These are phyloP conservation scores for Chaetomium strumarium DNA, from an alignment of 2,329 filamentous ascomycete genomes.

Conservation along the genomic window DNA sequence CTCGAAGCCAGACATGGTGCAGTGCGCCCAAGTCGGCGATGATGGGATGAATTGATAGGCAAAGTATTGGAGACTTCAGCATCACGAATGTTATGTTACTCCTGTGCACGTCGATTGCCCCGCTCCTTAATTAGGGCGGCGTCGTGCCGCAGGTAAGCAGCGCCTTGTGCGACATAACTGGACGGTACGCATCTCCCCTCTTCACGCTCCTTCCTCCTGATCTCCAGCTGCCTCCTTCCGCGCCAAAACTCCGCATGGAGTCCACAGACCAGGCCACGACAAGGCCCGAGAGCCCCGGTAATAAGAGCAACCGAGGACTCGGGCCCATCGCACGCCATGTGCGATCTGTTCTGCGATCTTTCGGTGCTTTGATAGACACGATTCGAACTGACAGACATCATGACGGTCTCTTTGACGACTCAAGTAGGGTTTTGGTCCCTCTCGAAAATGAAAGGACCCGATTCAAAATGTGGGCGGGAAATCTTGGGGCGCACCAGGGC, in stretches of 20 bases:
- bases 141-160: not conserved
- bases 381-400: not conserved
- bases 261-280: not conserved
- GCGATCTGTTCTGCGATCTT: not conserved
- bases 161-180: not conserved
- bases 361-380: not conserved
- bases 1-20: not conserved
- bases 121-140: too few relatives aligned
- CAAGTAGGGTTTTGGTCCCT: not conserved
- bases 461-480: slow-evolving; percentile 7
- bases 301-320: not conserved
- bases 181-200: not conserved
- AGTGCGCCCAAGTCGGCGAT: too few relatives aligned
- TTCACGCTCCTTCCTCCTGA: not conserved
- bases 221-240: not conserved
- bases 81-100: not conserved
- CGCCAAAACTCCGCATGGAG: not conserved
- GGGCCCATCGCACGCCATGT: not conserved
- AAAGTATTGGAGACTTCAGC: not conserved
- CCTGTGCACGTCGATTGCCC: too few relatives aligned
- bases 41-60: not conserved
- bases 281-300: too few relatives aligned
- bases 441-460: slow-evolving; percentile 4
- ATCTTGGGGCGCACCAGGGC: slow-evolving; percentile 1
- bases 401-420: not conserved